phyloP scores from a whole-genome alignment of 192 early-diverging fungal species.

The Spizellomyces punctatus region DNA sequence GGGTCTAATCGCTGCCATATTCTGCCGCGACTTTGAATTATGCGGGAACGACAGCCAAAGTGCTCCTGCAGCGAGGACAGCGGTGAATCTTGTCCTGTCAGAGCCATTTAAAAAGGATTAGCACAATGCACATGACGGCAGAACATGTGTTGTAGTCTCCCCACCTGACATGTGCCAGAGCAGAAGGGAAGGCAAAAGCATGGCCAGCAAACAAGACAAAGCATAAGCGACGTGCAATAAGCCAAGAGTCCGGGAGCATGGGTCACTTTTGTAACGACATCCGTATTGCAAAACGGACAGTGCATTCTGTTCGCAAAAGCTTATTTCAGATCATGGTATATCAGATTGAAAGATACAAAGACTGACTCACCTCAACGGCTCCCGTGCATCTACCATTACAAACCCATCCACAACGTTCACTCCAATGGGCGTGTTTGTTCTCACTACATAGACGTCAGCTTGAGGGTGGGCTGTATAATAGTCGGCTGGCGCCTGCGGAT shows the following conservation, averaged over 20 bases:
- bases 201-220: neutral
- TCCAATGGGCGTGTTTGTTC: neutral
- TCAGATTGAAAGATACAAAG: neutral
- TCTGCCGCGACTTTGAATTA: neutral
- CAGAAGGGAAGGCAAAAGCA: neutral
- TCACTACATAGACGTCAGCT: neutral
- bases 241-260: neutral
- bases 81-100: neutral
- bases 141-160: too few relatives aligned
- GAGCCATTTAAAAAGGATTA: too few relatives aligned
- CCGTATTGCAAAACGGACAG: neutral
- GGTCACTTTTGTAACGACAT: neutral
- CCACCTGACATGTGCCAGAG: neutral
- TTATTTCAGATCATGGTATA: neutral
- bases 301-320: neutral
- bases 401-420: neutral
- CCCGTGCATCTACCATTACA: neutral
- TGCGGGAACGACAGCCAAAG: neutral
- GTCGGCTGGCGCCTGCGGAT: neutral
- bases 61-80: neutral
- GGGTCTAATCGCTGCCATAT: too few relatives aligned
- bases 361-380: neutral
- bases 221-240: neutral
- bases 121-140: too few relatives aligned
- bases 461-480: neutral